Percentiles rank a stretch among this genome's conserved stretches.
Evolutionary conservation across 208 protist genomes (phyloP).

Genomic region (Trypanosoma scelopori): DNA sequence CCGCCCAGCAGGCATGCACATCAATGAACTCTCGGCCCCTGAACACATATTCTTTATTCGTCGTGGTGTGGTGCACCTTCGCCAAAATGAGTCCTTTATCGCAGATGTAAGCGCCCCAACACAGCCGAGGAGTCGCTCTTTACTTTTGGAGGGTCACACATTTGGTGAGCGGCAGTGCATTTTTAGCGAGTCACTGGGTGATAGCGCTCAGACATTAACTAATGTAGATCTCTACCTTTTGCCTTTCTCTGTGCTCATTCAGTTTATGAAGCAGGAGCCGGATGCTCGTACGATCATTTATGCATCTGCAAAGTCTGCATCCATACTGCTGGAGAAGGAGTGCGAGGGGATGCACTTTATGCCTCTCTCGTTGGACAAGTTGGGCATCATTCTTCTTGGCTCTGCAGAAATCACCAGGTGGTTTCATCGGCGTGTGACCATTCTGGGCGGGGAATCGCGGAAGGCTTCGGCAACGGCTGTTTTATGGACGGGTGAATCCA

Average conservation of each 20-base stretch:
- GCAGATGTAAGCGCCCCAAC: constrained; percentile 8
- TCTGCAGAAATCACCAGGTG: constrained; percentile 3
- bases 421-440: constrained; percentile 27
- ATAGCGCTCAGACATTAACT: constrained; percentile 56
- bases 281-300: constrained; percentile 59
- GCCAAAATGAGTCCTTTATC: constrained; percentile 37
- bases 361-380: constrained; percentile 24
- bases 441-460: no score
- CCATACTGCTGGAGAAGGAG: constrained; percentile 44
- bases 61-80: constrained; percentile 65
- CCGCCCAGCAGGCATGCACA: constrained; percentile 67
- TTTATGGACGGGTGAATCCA: background rate
- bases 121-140: constrained; percentile 49
- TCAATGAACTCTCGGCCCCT: constrained; percentile 42
- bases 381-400: constrained; percentile 11
- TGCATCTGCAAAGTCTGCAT: constrained; percentile 44
- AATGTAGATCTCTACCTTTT: constrained; percentile 81
- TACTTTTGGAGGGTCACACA: constrained; percentile 79
- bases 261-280: constrained; percentile 77
- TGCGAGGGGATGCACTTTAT: constrained; percentile 49
- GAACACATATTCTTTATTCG: constrained; percentile 79
- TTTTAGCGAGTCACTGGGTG: constrained; percentile 57
- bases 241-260: constrained; percentile 69
- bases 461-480: no score
- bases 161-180: constrained; percentile 81